Conservation (phyloP, 495 filamentous ascomycete genomes). For the Lindgomyces ingoldianus region DNA sequence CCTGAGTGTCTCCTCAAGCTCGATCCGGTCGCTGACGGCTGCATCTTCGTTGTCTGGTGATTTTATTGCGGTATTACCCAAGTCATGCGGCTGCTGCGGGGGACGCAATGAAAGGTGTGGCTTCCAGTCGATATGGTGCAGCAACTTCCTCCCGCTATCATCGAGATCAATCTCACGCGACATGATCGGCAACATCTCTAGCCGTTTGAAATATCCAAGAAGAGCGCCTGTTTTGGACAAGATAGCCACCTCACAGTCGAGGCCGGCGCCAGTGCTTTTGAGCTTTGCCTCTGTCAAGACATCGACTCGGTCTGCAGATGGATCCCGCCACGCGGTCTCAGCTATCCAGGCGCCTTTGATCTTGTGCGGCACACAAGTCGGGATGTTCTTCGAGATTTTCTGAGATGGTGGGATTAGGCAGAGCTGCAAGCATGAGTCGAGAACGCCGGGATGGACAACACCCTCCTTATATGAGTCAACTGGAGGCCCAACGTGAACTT, state of each 20-base stretch:
- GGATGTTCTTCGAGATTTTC: background rate
- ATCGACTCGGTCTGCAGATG: background rate
- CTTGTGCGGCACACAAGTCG: background rate
- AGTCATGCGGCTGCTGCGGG: background rate
- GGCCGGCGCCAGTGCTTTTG: background rate
- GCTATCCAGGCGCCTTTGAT: conserved; percentile 1
- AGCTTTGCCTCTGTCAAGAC: background rate
- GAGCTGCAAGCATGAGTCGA: background rate
- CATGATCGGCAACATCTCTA: conserved; percentile 2
- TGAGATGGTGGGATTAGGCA: background rate
- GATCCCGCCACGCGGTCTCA: background rate
- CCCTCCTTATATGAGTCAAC: background rate
- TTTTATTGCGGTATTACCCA: background rate
- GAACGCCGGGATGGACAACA: background rate
- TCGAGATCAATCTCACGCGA: background rate
- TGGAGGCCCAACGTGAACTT: background rate
- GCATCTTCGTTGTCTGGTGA: background rate
- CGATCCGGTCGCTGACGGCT: background rate
- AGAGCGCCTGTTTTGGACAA: background rate
- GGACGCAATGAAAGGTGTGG: background rate
- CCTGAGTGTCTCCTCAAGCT: background rate
- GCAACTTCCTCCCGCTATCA: background rate
- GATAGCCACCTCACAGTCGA: background rate
- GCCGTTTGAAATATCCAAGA: background rate
- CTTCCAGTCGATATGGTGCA: background rate